Evolutionary conservation across 129 eudicot genomes (phyloP).

Genomic region (Flaveria sonorensis): DNA sequence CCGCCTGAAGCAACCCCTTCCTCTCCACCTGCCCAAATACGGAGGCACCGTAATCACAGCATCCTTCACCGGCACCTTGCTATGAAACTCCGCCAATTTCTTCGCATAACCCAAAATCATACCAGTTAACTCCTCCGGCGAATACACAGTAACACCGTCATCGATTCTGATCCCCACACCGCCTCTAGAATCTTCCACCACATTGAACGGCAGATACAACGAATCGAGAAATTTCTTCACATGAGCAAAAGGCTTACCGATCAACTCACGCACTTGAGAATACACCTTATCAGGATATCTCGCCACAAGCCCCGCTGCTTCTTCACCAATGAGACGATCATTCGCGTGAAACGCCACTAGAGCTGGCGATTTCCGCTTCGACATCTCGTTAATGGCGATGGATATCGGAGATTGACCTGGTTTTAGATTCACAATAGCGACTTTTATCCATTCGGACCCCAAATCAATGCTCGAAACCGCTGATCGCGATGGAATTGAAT

Average conservation of each 20-base stretch:
- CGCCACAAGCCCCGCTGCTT: slow-evolving; percentile 71
- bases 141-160: slow-evolving; percentile 51
- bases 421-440: slow-evolving; percentile 85
- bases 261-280: slow-evolving; percentile 59
- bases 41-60: slow-evolving; percentile 90
- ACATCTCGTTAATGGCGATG: slow-evolving; percentile 96
- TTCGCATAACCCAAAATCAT: slow-evolving; percentile 69
- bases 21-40: slow-evolving; percentile 87
- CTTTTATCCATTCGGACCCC: slow-evolving; percentile 92
- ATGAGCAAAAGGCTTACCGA: slow-evolving; percentile 51
- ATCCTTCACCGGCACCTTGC: slow-evolving; percentile 70
- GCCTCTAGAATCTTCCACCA: slow-evolving; percentile 49
- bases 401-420: slow-evolving; percentile 93
- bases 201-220: slow-evolving; percentile 55
- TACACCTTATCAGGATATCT: slow-evolving; percentile 81
- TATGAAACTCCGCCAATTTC: slow-evolving; percentile 74
- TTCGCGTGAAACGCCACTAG: slow-evolving; percentile 71
- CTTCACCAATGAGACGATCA: slow-evolving; percentile 85
- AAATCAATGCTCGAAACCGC: slow-evolving; percentile 97
- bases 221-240: slow-evolving; percentile 37
- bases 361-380: slow-evolving; percentile 87
- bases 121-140: slow-evolving; percentile 78
- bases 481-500: slow-evolving; percentile 47
- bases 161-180: slow-evolving; percentile 54
- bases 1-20: slow-evolving; percentile 75